Evolutionary conservation across 768 basidiomycete species (phyloP), one percentile per base, ranked within the genome.

Genomic region (Boletus huronensis): DNA sequence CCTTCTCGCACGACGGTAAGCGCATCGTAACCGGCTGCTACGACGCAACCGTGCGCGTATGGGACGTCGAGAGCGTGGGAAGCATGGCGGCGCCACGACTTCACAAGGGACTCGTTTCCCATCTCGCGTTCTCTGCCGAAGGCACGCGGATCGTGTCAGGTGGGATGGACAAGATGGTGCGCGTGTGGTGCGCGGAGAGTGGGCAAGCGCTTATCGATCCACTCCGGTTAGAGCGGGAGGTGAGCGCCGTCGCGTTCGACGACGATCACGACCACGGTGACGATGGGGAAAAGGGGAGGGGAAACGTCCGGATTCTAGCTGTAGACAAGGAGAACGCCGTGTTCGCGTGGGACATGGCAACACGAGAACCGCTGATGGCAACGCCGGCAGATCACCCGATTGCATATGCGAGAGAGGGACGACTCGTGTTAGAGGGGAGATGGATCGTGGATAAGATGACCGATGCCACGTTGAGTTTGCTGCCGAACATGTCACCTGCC

Each of bases 401-500:
- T 0, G 6, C 1, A 23, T 50, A 64, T 16, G 36, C 45, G 32
- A 17, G 21, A 10, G 46, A 45, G 17, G 65, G 60, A 0, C 40
- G 29, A 16, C 50, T 68, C 17, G 49, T 10, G 2, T 14, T 71
- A 31, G 58, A 62, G 49, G 61, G 63, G 2, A 53, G 32, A 38
- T 71, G 68, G 68, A 54, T 70, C 17, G 58, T 64, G 50, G 60
- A 71, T 14, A 53, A 48, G 44, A 52, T 6, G 49, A 65, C 63
- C 8, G 1, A 52, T 17, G 54, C 51, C 0, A 43, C 23, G 29
- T 5, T 69, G 55, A 49, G 58, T 29, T 38, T 70, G 41, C 48
- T 69, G 50, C 68, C 68, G 1, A 69, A 69, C 14, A 69, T 69
- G 68, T 63, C 68, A 17, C 65, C 61, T 0, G 56, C 63, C 28